Percentiles rank a stretch among this genome's conserved stretches.
phyloP scores from a whole-genome alignment of 768 basidiomycete genomes.

The Rhizopogon sp. region DNA sequence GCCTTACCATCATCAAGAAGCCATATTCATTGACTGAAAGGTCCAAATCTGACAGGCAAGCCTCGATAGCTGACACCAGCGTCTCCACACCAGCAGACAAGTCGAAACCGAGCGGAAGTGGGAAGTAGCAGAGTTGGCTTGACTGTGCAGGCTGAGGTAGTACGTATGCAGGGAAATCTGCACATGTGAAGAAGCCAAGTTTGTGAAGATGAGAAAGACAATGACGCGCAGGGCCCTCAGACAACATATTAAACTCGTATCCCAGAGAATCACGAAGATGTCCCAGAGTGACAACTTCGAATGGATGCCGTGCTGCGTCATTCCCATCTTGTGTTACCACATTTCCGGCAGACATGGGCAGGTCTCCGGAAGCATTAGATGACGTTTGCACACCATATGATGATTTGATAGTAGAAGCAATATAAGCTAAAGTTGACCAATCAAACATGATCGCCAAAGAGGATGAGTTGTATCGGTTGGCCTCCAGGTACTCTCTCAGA shows the following conservation, averaged over 20 bases:
- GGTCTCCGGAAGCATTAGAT: constrained; percentile 31
- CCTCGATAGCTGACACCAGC: constrained; percentile 66
- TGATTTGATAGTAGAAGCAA: constrained; percentile 52
- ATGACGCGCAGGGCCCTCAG: constrained; percentile 45
- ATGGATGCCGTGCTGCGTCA: constrained; percentile 37
- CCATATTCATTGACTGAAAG: constrained; percentile 72
- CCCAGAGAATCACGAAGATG: constrained; percentile 59
- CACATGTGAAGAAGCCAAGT: constrained; percentile 54
- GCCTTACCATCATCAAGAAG: constrained; percentile 59
- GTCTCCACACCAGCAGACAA: constrained; percentile 68
- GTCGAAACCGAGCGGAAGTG: constrained; percentile 68
- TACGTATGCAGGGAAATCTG: constrained; percentile 24
- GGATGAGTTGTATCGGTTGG: constrained; percentile 36
- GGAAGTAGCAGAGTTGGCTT: constrained; percentile 51
- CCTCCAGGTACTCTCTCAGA: constrained; percentile 49
- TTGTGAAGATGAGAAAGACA: constrained; percentile 57
- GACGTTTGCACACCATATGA: constrained; percentile 9
- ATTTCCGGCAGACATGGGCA: constrained; percentile 29
- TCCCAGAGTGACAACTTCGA: constrained; percentile 52
- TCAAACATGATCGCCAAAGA: constrained; percentile 57
- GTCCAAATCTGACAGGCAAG: constrained; percentile 64
- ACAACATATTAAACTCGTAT: constrained; percentile 51
- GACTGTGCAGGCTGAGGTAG: constrained; percentile 25
- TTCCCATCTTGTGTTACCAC: constrained; percentile 27
- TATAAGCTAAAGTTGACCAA: constrained; percentile 60